phyloP scores from a whole-genome alignment of 768 basidiomycete species.

The Sistotremastrum suecicum region DNA sequence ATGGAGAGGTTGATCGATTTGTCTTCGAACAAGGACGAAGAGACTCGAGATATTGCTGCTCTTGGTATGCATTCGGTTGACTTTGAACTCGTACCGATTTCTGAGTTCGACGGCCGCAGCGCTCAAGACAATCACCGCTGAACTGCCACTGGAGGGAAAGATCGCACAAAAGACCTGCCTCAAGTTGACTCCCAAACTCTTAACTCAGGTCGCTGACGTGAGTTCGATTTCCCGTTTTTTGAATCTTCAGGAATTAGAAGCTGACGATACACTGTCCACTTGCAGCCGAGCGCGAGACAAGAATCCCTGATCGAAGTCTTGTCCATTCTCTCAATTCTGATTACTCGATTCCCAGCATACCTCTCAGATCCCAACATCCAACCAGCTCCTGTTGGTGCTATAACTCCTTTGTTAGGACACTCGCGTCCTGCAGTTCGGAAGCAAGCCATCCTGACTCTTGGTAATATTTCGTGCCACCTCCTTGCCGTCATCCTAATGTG shows the following conservation, averaged over 20 bases:
- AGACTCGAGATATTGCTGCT: slow-evolving; percentile 85
- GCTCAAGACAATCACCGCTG: slow-evolving; percentile 87
- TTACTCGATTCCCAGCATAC: slow-evolving; percentile 67
- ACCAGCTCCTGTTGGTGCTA: slow-evolving; percentile 48
- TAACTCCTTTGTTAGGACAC: slow-evolving; percentile 63
- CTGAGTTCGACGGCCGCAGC: slow-evolving; percentile 28
- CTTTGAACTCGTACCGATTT: neutral
- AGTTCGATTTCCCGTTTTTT: slow-evolving; percentile 7
- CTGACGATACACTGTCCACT: neutral
- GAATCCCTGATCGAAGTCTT: slow-evolving; percentile 76
- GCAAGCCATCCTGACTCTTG: slow-evolving; percentile 71
- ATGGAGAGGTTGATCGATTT: slow-evolving; percentile 84
- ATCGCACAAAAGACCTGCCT: slow-evolving; percentile 69
- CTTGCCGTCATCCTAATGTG: neutral
- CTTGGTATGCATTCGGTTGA: slow-evolving; percentile 42
- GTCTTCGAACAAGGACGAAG: slow-evolving; percentile 79
- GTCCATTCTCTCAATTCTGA: slow-evolving; percentile 77
- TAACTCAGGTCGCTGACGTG: slow-evolving; percentile 69
- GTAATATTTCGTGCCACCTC: slow-evolving; percentile 1
- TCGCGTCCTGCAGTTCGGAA: slow-evolving; percentile 79
- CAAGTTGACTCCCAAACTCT: slow-evolving; percentile 72
- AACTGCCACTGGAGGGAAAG: slow-evolving; percentile 71
- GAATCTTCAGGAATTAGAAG: neutral
- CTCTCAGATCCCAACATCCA: slow-evolving; percentile 37
- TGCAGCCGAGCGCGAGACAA: slow-evolving; percentile 51